Evolutionary conservation across 83 land plant genomes (phyloP).

Genomic region (Picea engelmannii): DNA sequence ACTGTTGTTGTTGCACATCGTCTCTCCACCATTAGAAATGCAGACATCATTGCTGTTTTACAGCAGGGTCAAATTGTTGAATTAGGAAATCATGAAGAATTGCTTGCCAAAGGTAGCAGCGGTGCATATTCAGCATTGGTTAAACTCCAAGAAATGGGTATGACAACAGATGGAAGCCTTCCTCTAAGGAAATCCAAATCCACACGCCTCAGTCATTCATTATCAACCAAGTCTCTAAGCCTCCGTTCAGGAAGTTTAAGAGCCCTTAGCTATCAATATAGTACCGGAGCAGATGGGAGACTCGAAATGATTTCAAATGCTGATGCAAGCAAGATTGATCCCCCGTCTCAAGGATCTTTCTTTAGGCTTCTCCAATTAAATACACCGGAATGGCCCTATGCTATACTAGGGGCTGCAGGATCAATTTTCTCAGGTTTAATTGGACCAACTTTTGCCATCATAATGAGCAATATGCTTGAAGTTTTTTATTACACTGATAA

Average conservation of each 20-base stretch:
- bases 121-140: constrained; percentile 87
- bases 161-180: constrained; percentile 46
- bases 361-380: constrained; percentile 83
- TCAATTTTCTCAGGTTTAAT: constrained; percentile 90
- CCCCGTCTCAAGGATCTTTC: constrained; percentile 63
- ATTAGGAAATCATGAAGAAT: constrained; percentile 81
- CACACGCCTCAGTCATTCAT: constrained; percentile 67
- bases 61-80: constrained; percentile 91
- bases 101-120: constrained; percentile 63
- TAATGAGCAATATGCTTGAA: constrained; percentile 92
- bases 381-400: constrained; percentile 95
- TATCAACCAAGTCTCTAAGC: constrained; percentile 76
- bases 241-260: constrained; percentile 60
- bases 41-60: constrained; percentile 84
- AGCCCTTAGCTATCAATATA: constrained; percentile 66
- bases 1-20: constrained; percentile 97
- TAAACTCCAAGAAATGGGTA: constrained; percentile 83
- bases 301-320: constrained; percentile 76
- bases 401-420: constrained; percentile 81
- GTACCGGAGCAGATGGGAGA: constrained; percentile 83
- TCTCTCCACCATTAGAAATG: constrained; percentile 90
- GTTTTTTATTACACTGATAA: constrained; percentile 84
- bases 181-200: constrained; percentile 60
- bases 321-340: constrained; percentile 46
- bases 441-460: constrained; percentile 93